A percentile compares a stretch with the other conserved stretches of the same genome.
Conservation (phyloP, 441 rosid species). For the Pelargonium cotyledonis region DNA sequence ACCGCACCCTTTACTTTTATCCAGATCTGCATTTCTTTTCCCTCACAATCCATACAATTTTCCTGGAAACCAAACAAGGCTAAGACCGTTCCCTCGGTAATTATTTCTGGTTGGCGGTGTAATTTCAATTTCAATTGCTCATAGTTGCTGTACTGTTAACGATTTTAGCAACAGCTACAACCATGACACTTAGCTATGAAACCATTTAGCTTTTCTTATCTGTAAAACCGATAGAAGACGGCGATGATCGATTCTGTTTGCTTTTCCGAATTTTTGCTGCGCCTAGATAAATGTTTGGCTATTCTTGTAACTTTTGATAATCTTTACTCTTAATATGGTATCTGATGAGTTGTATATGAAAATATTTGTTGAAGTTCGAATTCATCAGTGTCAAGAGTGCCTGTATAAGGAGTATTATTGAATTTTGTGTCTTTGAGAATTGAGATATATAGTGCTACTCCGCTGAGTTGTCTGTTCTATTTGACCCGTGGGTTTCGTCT, state of each 20-base stretch:
- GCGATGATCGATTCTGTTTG: not conserved
- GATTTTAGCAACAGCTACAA: not conserved
- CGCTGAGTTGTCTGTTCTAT: not conserved
- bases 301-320: not conserved
- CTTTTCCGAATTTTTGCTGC: not conserved
- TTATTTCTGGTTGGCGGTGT: not conserved
- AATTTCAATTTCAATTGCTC: slow-evolving; percentile 1
- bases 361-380: not conserved
- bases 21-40: slow-evolving; percentile 1
- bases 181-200: not conserved
- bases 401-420: not conserved
- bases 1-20: not conserved
- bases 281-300: not conserved
- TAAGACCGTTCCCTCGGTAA: not conserved
- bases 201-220: not conserved
- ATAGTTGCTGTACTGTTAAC: not conserved
- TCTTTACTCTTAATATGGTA: not conserved
- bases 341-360: not conserved
- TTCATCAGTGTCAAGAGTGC: not conserved
- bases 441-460: not conserved
- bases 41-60: not conserved
- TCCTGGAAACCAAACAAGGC: slow-evolving; percentile 2
- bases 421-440: not conserved
- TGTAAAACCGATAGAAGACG: not conserved
- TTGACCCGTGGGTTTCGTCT: too few relatives aligned